Conservation (phyloP, 352 stramenopile species). For the Globisporangium heterothallicum region DNA sequence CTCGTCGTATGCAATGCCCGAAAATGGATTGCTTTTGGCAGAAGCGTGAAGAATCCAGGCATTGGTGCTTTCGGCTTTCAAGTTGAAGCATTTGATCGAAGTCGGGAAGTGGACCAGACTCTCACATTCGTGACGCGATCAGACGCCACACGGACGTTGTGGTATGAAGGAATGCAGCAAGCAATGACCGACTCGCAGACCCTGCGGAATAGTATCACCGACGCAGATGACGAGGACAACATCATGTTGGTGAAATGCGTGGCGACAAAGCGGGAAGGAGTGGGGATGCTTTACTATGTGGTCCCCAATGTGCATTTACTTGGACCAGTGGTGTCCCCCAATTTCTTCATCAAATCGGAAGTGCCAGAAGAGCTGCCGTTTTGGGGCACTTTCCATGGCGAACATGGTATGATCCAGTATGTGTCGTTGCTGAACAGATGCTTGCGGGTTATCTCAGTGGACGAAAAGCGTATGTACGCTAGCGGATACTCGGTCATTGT, state of each 20-base stretch:
- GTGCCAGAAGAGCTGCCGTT: conserved; percentile 77
- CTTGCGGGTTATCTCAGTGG: conserved; percentile 44
- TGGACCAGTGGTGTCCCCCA: conserved; percentile 44
- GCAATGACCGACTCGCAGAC: conserved; percentile 40
- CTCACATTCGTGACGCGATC: conserved; percentile 73
- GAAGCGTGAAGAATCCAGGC: conserved; percentile 61
- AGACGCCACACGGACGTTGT: conserved; percentile 40
- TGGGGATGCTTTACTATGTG: conserved; percentile 36
- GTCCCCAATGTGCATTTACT: conserved; percentile 60
- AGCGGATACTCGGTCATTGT: conserved; percentile 75
- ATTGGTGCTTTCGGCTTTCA: conserved; percentile 72
- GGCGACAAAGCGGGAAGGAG: conserved; percentile 38
- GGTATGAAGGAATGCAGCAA: conserved; percentile 57
- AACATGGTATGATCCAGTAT: conserved; percentile 64
- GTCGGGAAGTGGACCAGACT: conserved; percentile 66
- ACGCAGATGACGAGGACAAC: conserved; percentile 58
- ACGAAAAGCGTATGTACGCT: conserved; percentile 60
- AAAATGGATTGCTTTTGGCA: conserved; percentile 74
- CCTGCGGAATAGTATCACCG: conserved; percentile 43
- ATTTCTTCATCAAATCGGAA: conserved; percentile 72
- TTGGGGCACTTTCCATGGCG: conserved; percentile 68
- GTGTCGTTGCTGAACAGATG: conserved; percentile 60
- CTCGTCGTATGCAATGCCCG: conserved; percentile 67
- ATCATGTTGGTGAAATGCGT: conserved; percentile 58
- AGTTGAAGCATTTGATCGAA: conserved; percentile 68